These are phyloP conservation scores for Schizochytrium sp. DNA, from an alignment of 108 stramenopile genomes.

Conservation along the genomic window DNA sequence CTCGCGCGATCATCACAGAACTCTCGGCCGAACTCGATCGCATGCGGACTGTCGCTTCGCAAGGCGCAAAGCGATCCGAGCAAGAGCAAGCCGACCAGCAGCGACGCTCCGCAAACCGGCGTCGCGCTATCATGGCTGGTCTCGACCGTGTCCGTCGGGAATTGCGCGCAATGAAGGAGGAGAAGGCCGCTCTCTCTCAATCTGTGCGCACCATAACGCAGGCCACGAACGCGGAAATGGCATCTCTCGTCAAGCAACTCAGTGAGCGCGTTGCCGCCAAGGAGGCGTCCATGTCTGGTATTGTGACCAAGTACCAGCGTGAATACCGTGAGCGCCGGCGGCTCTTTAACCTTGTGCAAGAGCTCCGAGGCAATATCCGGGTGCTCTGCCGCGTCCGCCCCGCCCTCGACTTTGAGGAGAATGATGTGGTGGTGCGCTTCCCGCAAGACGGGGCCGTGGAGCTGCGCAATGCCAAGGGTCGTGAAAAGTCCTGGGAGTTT, in stretches of 20 bases:
- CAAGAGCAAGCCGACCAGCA: not conserved
- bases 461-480: not conserved
- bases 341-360: conserved; percentile 41
- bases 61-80: not conserved
- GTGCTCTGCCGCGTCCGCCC: conserved; percentile 54
- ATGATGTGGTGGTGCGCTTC: not conserved
- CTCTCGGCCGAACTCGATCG: not conserved
- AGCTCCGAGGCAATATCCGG: conserved; percentile 56
- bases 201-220: not conserved
- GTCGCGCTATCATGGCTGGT: too few species aligned
- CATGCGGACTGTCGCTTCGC: not conserved
- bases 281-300: not conserved
- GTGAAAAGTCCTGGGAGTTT: conserved; percentile 23
- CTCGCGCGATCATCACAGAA: not conserved
- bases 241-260: not conserved
- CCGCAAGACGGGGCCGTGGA: conserved; percentile 12
- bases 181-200: not conserved
- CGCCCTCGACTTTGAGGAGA: conserved; percentile 21
- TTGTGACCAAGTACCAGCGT: not conserved
- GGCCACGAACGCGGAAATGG: not conserved
- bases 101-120: not conserved
- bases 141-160: not conserved
- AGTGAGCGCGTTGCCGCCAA: not conserved
- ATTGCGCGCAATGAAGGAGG: not conserved
- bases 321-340: conserved; percentile 29